Percentiles rank a stretch among this genome's conserved stretches.
Evolutionary conservation across 495 filamentous ascomycete genomes (phyloP).

Genomic region (Trichoderma gamsii): DNA sequence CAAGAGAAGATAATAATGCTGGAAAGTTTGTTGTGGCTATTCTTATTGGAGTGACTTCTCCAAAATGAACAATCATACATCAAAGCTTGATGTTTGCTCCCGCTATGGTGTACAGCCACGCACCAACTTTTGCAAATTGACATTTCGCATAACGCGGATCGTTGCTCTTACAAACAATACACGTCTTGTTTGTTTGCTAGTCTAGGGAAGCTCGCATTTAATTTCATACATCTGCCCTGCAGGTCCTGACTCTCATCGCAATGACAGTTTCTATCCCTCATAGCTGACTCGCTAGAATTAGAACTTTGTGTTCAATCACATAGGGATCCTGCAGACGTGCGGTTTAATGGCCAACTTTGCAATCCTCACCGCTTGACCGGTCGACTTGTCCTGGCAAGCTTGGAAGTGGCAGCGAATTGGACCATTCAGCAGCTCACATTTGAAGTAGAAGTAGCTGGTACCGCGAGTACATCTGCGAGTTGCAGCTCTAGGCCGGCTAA

Average conservation of each 20-base stretch:
- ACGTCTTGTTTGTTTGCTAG: not conserved
- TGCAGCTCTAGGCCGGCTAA: not conserved
- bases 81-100: no score
- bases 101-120: no score
- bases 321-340: not conserved
- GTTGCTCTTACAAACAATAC: no score
- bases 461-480: not conserved
- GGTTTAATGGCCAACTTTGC: not conserved
- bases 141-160: no score
- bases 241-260: not conserved
- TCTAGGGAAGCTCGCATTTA: not conserved
- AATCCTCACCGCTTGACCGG: not conserved
- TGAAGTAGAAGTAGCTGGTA: not conserved
- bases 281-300: not conserved
- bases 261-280: not conserved
- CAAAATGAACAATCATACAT: no score
- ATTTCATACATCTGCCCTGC: constrained; percentile 1
- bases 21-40: no score
- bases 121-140: no score
- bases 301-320: not conserved
- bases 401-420: no score
- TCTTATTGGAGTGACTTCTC: no score
- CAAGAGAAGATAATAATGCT: no score
- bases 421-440: not conserved
- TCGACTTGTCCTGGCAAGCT: not conserved